phyloP scores from a whole-genome alignment of 371 early-diverging fungal genomes.

The Basidiobolus meristosporus region DNA sequence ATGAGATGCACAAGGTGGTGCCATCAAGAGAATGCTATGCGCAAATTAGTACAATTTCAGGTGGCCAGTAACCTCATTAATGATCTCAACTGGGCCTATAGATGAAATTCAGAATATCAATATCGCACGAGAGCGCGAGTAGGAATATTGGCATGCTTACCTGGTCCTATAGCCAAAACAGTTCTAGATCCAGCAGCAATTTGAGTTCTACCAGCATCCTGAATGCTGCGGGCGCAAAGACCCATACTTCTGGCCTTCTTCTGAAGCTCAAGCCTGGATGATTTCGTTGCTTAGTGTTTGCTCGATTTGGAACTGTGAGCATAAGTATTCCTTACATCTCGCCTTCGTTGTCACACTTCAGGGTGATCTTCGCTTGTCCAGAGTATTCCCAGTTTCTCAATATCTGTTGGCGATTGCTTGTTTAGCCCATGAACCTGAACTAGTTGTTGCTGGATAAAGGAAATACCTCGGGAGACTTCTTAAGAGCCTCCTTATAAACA shows the following conservation, averaged over 20 bases:
- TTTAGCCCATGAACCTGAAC: not conserved
- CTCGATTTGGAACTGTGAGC: not conserved
- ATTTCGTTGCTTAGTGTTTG: not conserved
- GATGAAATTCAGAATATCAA: not conserved
- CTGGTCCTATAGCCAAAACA: slow-evolving; percentile 92
- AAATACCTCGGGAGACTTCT: slow-evolving; percentile 26
- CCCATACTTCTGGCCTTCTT: slow-evolving; percentile 42
- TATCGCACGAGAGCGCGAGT: not conserved
- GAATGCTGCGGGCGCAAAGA: slow-evolving; percentile 61
- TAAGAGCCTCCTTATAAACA: slow-evolving; percentile 46
- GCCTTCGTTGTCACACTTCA: slow-evolving; percentile 61
- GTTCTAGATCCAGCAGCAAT: slow-evolving; percentile 90
- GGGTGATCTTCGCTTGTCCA: slow-evolving; percentile 77
- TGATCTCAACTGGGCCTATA: slow-evolving; percentile 43
- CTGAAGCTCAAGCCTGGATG: slow-evolving; percentile 43
- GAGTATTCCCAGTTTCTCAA: slow-evolving; percentile 43
- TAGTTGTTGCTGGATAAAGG: not conserved
- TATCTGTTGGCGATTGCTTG: not conserved
- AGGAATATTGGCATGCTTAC: slow-evolving; percentile 12
- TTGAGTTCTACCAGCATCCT: slow-evolving; percentile 96
- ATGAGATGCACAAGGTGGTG: no score
- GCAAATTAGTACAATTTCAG: slow-evolving; percentile 66
- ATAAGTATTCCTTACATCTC: slow-evolving; percentile 30
- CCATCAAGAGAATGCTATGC: no score
- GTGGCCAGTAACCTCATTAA: slow-evolving; percentile 69